Evolutionary conservation across 2,329 filamentous ascomycete genomes (phyloP), one percentile per base, ranked within the genome.

Genomic region (Nemania diffusa): DNA sequence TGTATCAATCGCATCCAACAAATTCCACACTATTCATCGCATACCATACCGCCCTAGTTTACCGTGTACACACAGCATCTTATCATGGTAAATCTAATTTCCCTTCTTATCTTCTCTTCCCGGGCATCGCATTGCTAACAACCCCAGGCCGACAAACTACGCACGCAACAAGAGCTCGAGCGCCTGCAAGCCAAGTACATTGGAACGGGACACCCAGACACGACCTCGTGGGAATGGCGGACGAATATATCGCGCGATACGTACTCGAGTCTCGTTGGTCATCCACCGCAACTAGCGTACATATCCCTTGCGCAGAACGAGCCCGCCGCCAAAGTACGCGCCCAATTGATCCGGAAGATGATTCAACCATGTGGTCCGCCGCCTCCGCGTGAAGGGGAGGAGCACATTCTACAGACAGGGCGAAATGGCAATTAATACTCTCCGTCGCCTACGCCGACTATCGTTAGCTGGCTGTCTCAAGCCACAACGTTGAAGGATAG

Each of bases 91-190:
- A 56, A 52, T n/a, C 8, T 6, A 11, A n/a, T 0, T 8, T 3
- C 3, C 0, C 20, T 22, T 15, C 13, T 34, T 17, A 17, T 26
- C 22, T n/a, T 20, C 15, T 3, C 3, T 20, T 32, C n/a, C n/a
- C 3, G 24, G 26, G 3, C 17, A 9, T 1, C 9, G 26, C 26
- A 32, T 55, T n/a, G 9, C 62, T 67, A 42, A 70, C 40, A 3
- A 26, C 69, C 26, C 2, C 17, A 71, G 67, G 96, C 96, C 81
- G 96, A 99, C 84, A 99, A 99, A 83, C 92, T 99, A 72, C 94
- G 96, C 78, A 96, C 93, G 9, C 93, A 97, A 75, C 96, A 99
- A 82, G 96, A 99, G 81, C 94, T 99, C 78, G 96, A 99, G 82
- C 91, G 94, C 71, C 92, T 98, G 20, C 96, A 99, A 82, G 91